phyloP scores from a whole-genome alignment of 2,329 filamentous ascomycete genomes.

The Pestalotiopsis sp. region DNA sequence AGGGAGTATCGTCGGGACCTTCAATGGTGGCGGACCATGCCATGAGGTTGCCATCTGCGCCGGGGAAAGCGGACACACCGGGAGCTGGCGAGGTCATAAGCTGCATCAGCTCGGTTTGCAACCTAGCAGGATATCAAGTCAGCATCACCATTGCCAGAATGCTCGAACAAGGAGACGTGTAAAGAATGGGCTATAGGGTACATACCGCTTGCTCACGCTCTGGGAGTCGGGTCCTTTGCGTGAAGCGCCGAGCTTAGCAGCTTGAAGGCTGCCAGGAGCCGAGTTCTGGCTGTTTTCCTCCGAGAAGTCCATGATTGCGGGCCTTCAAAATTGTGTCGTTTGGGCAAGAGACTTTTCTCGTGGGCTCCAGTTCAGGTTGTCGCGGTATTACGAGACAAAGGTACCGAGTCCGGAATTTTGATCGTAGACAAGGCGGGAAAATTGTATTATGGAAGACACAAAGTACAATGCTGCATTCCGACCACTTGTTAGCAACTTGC shows the following conservation, averaged over 20 bases:
- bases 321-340: not conserved
- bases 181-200: not conserved
- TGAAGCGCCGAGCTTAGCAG: conserved; percentile 61
- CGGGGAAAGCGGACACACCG: conserved; percentile 93
- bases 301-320: conserved; percentile 50
- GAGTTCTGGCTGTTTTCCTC: conserved; percentile 70
- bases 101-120: conserved; percentile 97
- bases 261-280: conserved; percentile 62
- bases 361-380: not conserved
- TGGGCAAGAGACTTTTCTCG: not conserved
- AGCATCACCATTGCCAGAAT: not conserved
- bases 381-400: conserved; percentile 9
- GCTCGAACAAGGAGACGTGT: not conserved
- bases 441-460: not conserved
- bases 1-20: conserved; percentile 89
- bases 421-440: conserved; percentile 1
- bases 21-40: conserved; percentile 93
- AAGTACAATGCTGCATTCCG: conserved; percentile 7
- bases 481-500: not conserved
- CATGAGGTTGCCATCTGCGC: conserved; percentile 85
- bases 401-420: not conserved
- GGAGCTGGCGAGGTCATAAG: conserved; percentile 95
- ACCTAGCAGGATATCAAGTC: conserved; percentile 51
- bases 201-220: conserved; percentile 52
- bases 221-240: conserved; percentile 67